A percentile compares a stretch with the other conserved stretches of the same genome.
Evolutionary conservation across 2,329 filamentous ascomycete genomes (phyloP).

Genomic region (Penicillium sp.): DNA sequence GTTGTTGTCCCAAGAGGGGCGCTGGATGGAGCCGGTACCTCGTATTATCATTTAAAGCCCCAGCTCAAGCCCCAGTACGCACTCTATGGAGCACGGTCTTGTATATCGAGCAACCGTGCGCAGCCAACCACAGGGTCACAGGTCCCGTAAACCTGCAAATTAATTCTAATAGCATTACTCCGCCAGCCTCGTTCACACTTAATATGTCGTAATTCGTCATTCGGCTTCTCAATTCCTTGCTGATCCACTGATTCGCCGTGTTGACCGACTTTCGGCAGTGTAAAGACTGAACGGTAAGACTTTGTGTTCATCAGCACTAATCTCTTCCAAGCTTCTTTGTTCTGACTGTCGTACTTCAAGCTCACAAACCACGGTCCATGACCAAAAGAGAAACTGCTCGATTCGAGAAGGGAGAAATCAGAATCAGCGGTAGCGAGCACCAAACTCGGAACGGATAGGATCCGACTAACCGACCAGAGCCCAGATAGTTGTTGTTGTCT

Average conservation of each 20-base stretch:
- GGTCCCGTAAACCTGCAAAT: not conserved
- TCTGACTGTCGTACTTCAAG: not conserved
- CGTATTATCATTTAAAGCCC: too few relatives aligned
- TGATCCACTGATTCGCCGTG: not conserved
- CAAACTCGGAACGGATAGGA: not conserved
- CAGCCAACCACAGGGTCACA: not conserved
- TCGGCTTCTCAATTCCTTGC: conserved; percentile 16
- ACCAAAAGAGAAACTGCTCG: not conserved
- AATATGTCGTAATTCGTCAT: conserved; percentile 12
- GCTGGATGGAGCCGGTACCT: too few relatives aligned
- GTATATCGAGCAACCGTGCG: not conserved
- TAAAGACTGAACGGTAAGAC: too few relatives aligned
- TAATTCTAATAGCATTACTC: not conserved
- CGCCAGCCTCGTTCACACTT: not conserved
- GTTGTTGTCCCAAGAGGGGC: too few relatives aligned
- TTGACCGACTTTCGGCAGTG: conserved; percentile 12
- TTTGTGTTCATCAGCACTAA: not conserved
- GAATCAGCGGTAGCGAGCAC: not conserved
- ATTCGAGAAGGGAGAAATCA: not conserved
- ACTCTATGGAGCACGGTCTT: not conserved
- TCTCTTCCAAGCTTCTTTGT: not conserved
- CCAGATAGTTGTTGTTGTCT: not conserved
- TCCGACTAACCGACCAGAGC: not conserved
- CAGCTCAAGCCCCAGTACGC: too few relatives aligned
- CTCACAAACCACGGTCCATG: not conserved